These are phyloP conservation scores for Malania oleifera DNA, from an alignment of 164 flowering plant genomes.

Conservation along the genomic window DNA sequence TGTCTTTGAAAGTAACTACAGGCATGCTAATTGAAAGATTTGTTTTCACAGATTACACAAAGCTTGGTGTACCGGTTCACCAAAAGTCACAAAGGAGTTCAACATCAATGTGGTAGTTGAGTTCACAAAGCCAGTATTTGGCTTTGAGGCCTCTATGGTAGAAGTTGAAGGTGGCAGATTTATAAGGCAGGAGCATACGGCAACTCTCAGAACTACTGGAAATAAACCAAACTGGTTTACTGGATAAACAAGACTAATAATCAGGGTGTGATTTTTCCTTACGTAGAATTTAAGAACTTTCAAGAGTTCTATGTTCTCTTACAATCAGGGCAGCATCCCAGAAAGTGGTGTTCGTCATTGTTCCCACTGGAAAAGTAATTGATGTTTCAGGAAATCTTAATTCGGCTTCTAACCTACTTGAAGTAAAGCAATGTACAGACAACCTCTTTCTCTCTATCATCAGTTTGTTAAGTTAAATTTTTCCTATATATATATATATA, in stretches of 20 bases:
- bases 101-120: constrained; percentile 41
- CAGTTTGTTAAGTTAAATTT: no score
- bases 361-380: constrained; percentile 45
- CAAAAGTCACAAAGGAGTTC: constrained; percentile 29
- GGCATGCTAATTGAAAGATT: constrained; percentile 16
- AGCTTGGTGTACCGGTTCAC: constrained; percentile 35
- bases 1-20: no score
- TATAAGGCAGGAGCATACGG: constrained; percentile 60
- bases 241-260: background rate
- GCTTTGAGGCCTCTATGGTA: constrained; percentile 40
- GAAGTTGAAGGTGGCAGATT: constrained; percentile 47
- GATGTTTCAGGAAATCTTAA: constrained; percentile 60
- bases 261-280: constrained; percentile 3
- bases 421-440: constrained; percentile 44
- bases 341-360: constrained; percentile 29
- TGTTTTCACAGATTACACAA: constrained; percentile 35
- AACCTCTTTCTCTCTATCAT: background rate
- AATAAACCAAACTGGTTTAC: no score
- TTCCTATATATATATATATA: no score
- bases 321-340: constrained; percentile 29
- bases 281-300: constrained; percentile 45
- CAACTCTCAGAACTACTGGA: background rate
- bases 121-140: constrained; percentile 59
- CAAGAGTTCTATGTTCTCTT: constrained; percentile 46
- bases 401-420: constrained; percentile 43